phyloP scores from a whole-genome alignment of 352 stramenopile genomes.

The Synura sp. region DNA sequence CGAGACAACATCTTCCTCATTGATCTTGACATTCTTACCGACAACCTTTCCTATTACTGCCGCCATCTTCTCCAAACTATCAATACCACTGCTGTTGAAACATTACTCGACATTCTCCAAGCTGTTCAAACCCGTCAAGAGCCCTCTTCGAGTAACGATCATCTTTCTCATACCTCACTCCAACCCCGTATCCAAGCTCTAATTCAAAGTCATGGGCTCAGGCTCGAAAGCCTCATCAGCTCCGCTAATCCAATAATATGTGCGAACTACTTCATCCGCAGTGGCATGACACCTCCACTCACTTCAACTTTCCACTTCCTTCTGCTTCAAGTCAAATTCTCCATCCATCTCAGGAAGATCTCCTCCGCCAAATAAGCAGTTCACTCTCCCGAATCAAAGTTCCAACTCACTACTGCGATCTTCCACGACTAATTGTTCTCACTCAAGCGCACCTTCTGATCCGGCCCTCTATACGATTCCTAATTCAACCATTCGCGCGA shows the following conservation, averaged over 20 bases:
- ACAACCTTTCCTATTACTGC: constrained; percentile 8
- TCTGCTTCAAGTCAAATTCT: constrained; percentile 15
- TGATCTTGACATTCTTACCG: constrained; percentile 9
- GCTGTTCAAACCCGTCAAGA: background rate
- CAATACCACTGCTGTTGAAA: constrained; percentile 2
- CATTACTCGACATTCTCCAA: constrained; percentile 7
- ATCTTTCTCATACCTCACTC: background rate
- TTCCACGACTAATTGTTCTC: constrained; percentile 18
- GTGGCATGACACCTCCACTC: constrained; percentile 2
- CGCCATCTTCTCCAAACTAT: constrained; percentile 19
- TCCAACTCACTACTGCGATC: constrained; percentile 14
- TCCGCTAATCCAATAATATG: constrained; percentile 24
- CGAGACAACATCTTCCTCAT: constrained; percentile 23
- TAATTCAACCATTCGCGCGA: constrained; percentile 23
- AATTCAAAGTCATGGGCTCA: constrained; percentile 21
- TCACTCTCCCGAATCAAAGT: constrained; percentile 11
- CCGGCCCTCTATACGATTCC: constrained; percentile 5
- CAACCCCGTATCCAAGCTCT: constrained; percentile 13
- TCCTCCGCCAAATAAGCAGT: constrained; percentile 13
- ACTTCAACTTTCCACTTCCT: constrained; percentile 22
- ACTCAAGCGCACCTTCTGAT: constrained; percentile 23
- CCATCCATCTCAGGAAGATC: constrained; percentile 9
- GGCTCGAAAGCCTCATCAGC: constrained; percentile 22
- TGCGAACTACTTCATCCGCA: constrained; percentile 13
- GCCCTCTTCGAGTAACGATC: background rate